Evolutionary conservation across 306 rosid species (phyloP).

Genomic region (Urtica urens): DNA sequence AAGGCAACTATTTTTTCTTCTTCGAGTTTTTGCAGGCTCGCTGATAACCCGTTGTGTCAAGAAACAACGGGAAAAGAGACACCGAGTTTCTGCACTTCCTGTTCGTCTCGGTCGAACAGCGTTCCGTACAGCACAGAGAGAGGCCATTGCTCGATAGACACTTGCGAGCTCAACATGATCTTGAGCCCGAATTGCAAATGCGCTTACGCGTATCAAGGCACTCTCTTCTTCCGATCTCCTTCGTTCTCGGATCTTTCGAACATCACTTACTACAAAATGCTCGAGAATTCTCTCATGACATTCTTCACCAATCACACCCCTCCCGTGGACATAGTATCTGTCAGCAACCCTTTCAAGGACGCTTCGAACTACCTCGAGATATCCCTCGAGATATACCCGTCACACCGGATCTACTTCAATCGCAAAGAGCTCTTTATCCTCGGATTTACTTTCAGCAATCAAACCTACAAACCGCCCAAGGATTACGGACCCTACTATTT

Average conservation of each 20-base stretch:
- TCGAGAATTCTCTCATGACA: conserved; percentile 15
- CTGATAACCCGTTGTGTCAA: conserved; percentile 35
- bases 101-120: conserved; percentile 1
- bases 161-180: conserved; percentile 24
- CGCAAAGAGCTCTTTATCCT: conserved; percentile 25
- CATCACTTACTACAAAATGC: conserved; percentile 11
- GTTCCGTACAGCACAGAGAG: conserved; percentile 17
- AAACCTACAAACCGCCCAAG: conserved; percentile 27
- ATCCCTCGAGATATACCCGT: conserved; percentile 41
- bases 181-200: conserved; percentile 65
- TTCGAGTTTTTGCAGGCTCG: conserved; percentile 3
- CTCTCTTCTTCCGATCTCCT: conserved; percentile 43
- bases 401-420: conserved; percentile 28
- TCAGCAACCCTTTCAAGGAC: conserved; percentile 20
- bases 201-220: conserved; percentile 52
- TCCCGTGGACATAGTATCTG: conserved; percentile 40
- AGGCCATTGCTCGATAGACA: conserved; percentile 23
- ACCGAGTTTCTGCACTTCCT: conserved; percentile 26
- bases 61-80: neutral
- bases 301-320: conserved; percentile 6
- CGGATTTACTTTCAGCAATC: conserved; percentile 41
- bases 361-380: conserved; percentile 24
- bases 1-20: neutral
- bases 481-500: conserved; percentile 46
- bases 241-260: conserved; percentile 37